Base-by-base conservation (phyloP, 352 stramenopile species). In the Pythium myriotylum region DNA sequence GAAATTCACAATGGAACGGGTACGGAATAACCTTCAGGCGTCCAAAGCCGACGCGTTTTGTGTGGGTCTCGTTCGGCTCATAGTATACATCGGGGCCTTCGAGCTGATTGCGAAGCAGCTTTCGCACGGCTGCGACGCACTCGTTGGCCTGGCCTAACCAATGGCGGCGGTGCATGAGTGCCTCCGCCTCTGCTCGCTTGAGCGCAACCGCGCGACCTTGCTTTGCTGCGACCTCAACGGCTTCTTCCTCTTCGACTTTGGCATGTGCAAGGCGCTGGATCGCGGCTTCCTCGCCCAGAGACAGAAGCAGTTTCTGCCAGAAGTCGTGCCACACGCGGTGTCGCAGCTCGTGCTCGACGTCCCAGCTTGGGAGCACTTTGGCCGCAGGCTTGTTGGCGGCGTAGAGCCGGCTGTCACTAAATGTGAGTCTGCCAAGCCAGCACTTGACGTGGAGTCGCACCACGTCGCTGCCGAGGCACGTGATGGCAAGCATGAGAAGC, bases 301-400 rank as follows among this genome's bases (percentile, higher is more conserved):
- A 60, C 0, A 81, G 61, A 22, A 87, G 26, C n/a, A 71, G 13
- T 3, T 59, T 60, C 9, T 71, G 57, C 77, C 77, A 87, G 29
- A 87, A 87, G 0, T 60, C 45, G 16, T 84, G 77, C 77, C 77
- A 87, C 33, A 87, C 60, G n/a, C 74, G 72, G 48, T 81, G 73
- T 35, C 79, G 79, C 1, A 62, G 43, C 42, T 87, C 75, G 46
- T 70, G 67, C 2, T 83, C 60, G 17, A 83, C 3, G 27, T 83
- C 61, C 77, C 72, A 84, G 10, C 52, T 14, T 0, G 60, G 65
- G 1, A 86, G 20, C 23, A 86, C 52, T 1, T 72, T 51, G 5
- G 54, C 58, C 1, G 69, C 24, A 1, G 70, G 56, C 6, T 48
- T 70, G 48, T 81, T 62, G 29, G 60, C 37, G 3, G 77, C 48